A percentile compares a stretch with the other conserved stretches of the same genome.
These are phyloP conservation scores for Aspergillus piperis DNA, from an alignment of 2,329 filamentous ascomycete genomes.

Conservation along the genomic window DNA sequence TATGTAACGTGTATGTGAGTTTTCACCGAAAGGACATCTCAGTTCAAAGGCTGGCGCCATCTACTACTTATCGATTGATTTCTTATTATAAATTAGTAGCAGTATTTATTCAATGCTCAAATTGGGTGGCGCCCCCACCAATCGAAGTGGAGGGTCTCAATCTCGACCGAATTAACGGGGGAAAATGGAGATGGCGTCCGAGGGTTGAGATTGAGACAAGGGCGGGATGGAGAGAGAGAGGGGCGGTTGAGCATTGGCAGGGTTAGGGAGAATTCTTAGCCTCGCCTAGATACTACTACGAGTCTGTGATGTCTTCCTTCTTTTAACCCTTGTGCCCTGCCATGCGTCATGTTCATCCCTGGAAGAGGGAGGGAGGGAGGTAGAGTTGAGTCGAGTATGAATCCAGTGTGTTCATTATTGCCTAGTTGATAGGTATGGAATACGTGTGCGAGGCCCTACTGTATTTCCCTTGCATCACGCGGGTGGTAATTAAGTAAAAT, in stretches of 20 bases:
- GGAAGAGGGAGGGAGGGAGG: background rate
- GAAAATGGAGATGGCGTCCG: background rate
- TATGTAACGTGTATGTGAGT: background rate
- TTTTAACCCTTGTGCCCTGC: background rate
- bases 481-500: background rate
- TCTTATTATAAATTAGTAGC: too few species aligned
- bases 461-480: background rate
- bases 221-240: constrained; percentile 1
- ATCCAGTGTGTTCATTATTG: background rate
- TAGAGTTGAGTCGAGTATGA: background rate
- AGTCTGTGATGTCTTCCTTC: background rate
- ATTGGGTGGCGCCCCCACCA: background rate
- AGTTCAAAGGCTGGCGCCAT: background rate
- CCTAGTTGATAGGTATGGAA: background rate
- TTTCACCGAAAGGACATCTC: background rate
- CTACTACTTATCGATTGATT: background rate
- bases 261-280: background rate
- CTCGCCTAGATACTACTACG: too few species aligned
- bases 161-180: constrained; percentile 1
- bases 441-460: background rate
- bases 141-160: background rate
- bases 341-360: background rate
- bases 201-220: constrained; percentile 3
- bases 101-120: background rate
- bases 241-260: background rate